Percentiles rank a stretch among this genome's conserved stretches.
Evolutionary conservation across 2,329 filamentous ascomycete genomes (phyloP).

Genomic region (Pseudocercospora musae): DNA sequence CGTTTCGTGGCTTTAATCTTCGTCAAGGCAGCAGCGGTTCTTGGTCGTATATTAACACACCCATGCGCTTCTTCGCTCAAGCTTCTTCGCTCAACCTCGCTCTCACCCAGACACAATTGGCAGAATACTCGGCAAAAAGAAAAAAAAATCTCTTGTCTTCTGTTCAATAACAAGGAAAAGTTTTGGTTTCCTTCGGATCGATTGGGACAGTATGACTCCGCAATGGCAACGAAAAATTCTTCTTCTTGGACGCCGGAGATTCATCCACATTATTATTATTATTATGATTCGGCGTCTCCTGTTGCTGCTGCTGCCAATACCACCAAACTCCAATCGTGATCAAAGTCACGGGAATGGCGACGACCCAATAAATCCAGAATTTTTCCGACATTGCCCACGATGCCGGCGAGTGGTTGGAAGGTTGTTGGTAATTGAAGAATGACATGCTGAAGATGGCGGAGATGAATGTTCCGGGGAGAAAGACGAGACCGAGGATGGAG

Average conservation of each 20-base stretch:
- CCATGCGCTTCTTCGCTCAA: neutral
- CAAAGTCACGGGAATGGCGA: conserved; percentile 13
- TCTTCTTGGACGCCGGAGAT: too few species aligned
- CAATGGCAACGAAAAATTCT: too few species aligned
- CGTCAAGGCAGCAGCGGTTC: neutral
- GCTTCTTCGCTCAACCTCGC: conserved; percentile 4
- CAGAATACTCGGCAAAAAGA: too few species aligned
- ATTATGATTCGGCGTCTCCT: too few species aligned
- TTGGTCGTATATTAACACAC: neutral
- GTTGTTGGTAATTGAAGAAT: conserved; percentile 20
- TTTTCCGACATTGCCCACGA: conserved; percentile 13
- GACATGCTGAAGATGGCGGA: conserved; percentile 23
- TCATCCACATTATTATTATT: too few species aligned
- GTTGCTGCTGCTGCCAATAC: too few species aligned
- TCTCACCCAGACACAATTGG: neutral
- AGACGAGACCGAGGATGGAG: conserved; percentile 24
- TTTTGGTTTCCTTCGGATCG: neutral
- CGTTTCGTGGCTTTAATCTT: neutral
- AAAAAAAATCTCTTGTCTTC: too few species aligned
- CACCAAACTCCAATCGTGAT: conserved; percentile 14
- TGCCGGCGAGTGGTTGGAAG: neutral
- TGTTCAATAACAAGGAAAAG: neutral
- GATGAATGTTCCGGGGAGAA: conserved; percentile 27
- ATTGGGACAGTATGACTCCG: neutral
- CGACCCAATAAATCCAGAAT: conserved; percentile 22